phyloP scores from a whole-genome alignment of 441 rosid species.

The Euphorbia celastroides region DNA sequence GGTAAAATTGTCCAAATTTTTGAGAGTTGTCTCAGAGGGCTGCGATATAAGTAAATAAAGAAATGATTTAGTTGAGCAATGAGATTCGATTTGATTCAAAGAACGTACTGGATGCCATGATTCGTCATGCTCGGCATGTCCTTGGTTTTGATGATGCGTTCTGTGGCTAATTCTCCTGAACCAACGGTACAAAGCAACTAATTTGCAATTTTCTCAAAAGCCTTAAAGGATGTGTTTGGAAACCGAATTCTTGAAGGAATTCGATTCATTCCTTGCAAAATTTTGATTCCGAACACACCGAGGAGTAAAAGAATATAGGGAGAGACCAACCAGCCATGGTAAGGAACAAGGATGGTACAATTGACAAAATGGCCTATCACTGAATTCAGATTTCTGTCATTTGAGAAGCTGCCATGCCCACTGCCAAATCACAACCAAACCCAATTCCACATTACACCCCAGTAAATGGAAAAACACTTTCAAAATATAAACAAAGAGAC shows the following conservation, averaged over 20 bases:
- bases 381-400: constrained; percentile 61
- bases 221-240: no score
- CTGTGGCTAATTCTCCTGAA: constrained; percentile 93
- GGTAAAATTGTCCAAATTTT: constrained; percentile 46
- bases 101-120: constrained; percentile 86
- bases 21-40: constrained; percentile 73
- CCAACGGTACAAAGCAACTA: neutral
- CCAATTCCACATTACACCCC: constrained; percentile 13
- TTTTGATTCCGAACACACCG: no score
- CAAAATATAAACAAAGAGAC: neutral
- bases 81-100: constrained; percentile 3
- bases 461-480: neutral
- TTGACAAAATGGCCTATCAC: constrained; percentile 85
- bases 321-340: constrained; percentile 85
- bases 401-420: constrained; percentile 97
- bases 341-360: constrained; percentile 91
- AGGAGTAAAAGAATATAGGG: no score
- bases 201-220: neutral
- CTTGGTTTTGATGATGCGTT: constrained; percentile 93
- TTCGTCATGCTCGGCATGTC: constrained; percentile 94
- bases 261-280: no score
- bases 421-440: constrained; percentile 70
- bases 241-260: no score
- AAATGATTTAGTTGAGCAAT: neutral
- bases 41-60: constrained; percentile 23